A percentile compares a stretch with the other conserved stretches of the same genome.
phyloP scores from a whole-genome alignment of 306 rosid genomes.

The Ormosia semicastrata region DNA sequence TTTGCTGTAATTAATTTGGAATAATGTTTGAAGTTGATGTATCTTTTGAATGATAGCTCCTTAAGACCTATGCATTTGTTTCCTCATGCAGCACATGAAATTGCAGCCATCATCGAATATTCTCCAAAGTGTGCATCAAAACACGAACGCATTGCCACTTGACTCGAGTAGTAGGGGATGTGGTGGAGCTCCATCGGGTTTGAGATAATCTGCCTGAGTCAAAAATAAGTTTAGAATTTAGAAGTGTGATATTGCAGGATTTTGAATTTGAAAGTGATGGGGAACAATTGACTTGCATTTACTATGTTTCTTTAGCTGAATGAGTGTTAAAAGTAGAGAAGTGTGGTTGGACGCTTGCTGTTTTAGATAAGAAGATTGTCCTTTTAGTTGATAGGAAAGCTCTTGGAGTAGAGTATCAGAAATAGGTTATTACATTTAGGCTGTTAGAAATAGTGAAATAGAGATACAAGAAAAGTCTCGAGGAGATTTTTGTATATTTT shows the following conservation, averaged over 20 bases:
- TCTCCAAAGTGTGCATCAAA: slow-evolving; percentile 6
- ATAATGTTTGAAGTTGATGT: neutral
- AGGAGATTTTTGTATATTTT: too few species aligned
- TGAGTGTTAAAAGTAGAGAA: neutral
- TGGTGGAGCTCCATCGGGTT: neutral
- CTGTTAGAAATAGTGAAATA: too few species aligned
- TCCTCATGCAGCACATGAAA: slow-evolving; percentile 33
- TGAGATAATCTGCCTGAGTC: slow-evolving; percentile 3
- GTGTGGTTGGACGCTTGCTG: neutral
- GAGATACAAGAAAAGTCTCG: too few species aligned
- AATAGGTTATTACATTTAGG: neutral
- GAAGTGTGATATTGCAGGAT: neutral
- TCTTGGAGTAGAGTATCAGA: neutral
- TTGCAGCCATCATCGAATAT: slow-evolving; percentile 14
- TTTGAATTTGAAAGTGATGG: neutral
- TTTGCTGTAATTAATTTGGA: neutral
- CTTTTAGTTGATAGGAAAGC: slow-evolving; percentile 7
- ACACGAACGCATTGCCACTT: neutral
- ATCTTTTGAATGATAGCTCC: neutral
- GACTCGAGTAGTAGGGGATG: neutral
- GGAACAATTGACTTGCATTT: neutral
- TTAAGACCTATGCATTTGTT: neutral
- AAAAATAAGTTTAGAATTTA: neutral
- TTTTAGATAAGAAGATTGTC: neutral
- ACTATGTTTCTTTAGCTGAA: neutral